Evolutionary conservation across 2,329 filamentous ascomycete species (phyloP), one percentile per base, ranked within the genome.

Genomic region (Ophiostoma novo-ulmi): DNA sequence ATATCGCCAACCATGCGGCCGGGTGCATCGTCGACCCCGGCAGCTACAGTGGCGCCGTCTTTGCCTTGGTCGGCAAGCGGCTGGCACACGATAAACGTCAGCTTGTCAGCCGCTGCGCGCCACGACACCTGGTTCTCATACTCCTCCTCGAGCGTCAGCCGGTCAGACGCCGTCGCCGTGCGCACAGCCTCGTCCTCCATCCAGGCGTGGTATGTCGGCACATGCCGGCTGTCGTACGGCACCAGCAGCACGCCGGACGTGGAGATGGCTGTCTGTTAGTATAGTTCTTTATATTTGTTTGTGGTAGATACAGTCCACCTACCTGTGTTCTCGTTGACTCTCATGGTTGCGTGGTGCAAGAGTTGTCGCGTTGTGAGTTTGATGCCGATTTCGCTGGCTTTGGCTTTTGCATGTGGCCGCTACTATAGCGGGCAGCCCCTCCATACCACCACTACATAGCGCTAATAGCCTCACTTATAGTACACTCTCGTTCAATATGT

Each of bases 101-200:
- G 80, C 81, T 98, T 98, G 80, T 98, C 94, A 36, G 82, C 80
- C 61, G 95, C 91, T 26, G 81, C 82, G 52, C 93, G 89, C 94
- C 94, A 98, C 74, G 89, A 92, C n/a, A 82, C 81, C 79, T 97
- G 94, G 89, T 97, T 98, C 68, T 88, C 86, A 79, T 95, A 93
- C 82, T 98, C 94, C 77, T 97, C 90, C 0, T 87, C 83, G 0
- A 97, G 82, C 0, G 86, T 89, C 68, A 98, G 85, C 0, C 90
- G 91, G 73, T 97, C 93, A 0, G 94, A 97, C 0, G 94, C 93
- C 0, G 94, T 98, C 70, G 91, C 90, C 79, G 88, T 84, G 81
- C 91, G 94, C 55, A 97, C 91, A 85, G 55, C 48, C 69, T 89
- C 85, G 76, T 95, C 89, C 82, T 94, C 86, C 94, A 98, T 97